Evolutionary conservation across 345 rosid species (phyloP).

Genomic region (Rhodamnia rubescens): DNA sequence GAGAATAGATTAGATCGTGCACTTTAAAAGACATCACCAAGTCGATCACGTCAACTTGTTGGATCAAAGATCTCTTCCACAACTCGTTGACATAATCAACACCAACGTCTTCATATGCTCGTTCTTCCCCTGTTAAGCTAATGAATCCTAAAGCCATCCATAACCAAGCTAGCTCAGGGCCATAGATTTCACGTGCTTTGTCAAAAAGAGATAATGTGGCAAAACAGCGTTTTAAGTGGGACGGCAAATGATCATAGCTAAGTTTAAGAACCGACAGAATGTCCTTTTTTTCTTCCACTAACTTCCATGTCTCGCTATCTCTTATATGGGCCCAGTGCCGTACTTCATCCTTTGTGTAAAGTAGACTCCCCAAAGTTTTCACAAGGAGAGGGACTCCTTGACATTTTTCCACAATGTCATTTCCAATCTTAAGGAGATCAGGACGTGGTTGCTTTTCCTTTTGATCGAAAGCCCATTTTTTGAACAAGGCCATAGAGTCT

Average conservation of each 20-base stretch:
- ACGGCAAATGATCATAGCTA: not conserved
- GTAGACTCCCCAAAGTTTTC: not conserved
- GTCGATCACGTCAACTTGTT: fast-evolving
- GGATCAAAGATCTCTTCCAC: not conserved
- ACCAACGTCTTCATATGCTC: not conserved
- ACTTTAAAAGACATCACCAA: fast-evolving
- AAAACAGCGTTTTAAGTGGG: not conserved
- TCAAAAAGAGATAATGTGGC: not conserved
- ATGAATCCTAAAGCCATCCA: not conserved
- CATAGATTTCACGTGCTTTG: fast-evolving
- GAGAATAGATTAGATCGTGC: not conserved
- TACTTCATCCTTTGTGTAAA: not conserved
- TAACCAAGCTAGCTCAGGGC: fast-evolving
- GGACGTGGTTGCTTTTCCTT: not conserved
- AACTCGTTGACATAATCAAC: fast-evolving
- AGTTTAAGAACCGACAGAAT: fast-evolving
- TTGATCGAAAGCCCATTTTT: not conserved
- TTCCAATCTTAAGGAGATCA: not conserved
- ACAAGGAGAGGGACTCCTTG: not conserved
- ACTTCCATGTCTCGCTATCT: not conserved
- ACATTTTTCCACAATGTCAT: not conserved
- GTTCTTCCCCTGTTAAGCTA: not conserved
- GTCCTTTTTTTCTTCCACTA: not conserved
- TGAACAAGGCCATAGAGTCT: not conserved
- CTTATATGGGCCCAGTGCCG: not conserved